These are phyloP conservation scores for Cymodocea nodosa DNA, from an alignment of 116 monocot genomes.

Conservation along the genomic window DNA sequence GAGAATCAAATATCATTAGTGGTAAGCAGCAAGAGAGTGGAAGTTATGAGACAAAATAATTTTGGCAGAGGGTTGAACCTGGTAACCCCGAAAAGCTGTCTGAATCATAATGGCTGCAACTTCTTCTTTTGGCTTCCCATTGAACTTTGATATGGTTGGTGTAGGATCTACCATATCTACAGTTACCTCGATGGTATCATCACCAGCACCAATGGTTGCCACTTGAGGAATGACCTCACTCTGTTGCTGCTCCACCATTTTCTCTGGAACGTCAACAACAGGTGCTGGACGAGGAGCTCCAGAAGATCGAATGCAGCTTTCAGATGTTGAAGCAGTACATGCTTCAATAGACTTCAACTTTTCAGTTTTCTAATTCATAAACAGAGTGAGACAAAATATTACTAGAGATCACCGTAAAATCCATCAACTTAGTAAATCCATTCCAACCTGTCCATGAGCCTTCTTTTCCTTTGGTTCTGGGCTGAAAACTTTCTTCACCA, in stretches of 20 bases:
- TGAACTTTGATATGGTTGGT: background rate
- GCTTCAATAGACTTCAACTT: background rate
- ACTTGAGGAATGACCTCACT: background rate
- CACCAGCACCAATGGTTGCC: conserved; percentile 2
- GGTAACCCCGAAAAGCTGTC: conserved; percentile 14
- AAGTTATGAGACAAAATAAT: background rate
- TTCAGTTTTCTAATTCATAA: conserved; percentile 3
- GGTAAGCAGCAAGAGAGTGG: too few relatives aligned
- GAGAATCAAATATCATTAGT: too few relatives aligned
- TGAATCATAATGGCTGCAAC: conserved; percentile 18
- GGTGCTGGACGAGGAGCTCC: conserved; percentile 1
- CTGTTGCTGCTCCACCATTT: background rate
- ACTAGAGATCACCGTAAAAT: background rate
- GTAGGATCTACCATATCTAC: conserved; percentile 4
- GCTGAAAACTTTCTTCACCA: conserved; percentile 17
- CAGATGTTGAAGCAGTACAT: conserved; percentile 6
- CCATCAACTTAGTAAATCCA: background rate
- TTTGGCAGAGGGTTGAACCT: background rate
- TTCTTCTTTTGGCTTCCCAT: conserved; percentile 11
- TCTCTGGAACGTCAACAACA: background rate
- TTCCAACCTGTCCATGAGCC: background rate
- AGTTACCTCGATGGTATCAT: conserved; percentile 3
- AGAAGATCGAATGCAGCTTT: background rate
- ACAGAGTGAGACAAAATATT: background rate
- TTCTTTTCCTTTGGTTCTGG: conserved; percentile 17